Base-by-base conservation (phyloP, 2,329 filamentous ascomycete genomes). In the Diplodia corticola region DNA sequence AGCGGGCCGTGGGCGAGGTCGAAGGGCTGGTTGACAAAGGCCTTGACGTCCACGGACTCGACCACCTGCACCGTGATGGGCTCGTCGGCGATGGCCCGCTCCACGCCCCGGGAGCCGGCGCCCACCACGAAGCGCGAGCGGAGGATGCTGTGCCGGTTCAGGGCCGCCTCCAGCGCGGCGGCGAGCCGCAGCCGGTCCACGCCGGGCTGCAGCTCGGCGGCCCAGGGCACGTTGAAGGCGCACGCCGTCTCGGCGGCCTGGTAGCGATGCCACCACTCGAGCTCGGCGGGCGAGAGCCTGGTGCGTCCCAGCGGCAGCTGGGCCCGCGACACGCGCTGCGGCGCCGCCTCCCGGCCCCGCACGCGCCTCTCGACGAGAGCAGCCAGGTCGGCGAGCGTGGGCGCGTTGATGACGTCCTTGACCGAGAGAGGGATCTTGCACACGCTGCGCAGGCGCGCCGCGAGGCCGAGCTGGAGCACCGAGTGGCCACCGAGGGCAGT, bases 401-500 rank as follows among this genome's bases (percentile, higher is more conserved):
- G 33, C 9, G 33, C 33, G 1, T 35, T 9, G 10, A 35, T 35
- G 33, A 74, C 68, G 55, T 69, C 68, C 9, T 63, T 40, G 50
- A 71, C 65, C 10, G 68, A 64, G 28, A 71, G 67, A 46, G 30
- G 66, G 24, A 63, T 46, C 24, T 22, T 46, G 46, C 69, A 69
- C 12, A 64, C 59, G 4, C 35, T 63, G 2, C 68, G 63, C 13
- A 71, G 59, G 9, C 51, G 46, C 15, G 50, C 51, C 3, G 71
- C 60, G 13, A 76, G 64, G 15, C 26, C 54, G 26, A 76, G 63
- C 46, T 74, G 71, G 17, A 68, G 64, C 30, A 88, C 84, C 0
- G 86, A 88, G 74, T 88, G 85, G 20, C 86, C 86, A 0, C 86
- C 86, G 0, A 87, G 80, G 2, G 81, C 80, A 79, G 88, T 87